phyloP scores from a whole-genome alignment of 768 basidiomycete genomes.

The Leucocoprinus birnbaumii region DNA sequence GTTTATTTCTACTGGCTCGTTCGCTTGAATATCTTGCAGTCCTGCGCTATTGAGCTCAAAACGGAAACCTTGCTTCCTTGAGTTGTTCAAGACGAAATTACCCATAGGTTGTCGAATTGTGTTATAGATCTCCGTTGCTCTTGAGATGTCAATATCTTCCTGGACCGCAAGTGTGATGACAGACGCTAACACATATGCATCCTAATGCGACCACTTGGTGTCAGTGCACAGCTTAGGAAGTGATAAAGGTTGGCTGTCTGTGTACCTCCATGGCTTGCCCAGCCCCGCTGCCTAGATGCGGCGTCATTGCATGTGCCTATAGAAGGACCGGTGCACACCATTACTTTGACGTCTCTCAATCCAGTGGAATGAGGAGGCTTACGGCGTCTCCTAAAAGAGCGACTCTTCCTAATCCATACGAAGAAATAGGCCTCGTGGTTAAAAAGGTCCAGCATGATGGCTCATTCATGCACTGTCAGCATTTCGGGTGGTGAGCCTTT shows the following conservation, averaged over 20 bases:
- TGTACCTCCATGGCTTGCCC: slow-evolving; percentile 44
- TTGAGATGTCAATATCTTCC: slow-evolving; percentile 23
- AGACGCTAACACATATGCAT: slow-evolving; percentile 25
- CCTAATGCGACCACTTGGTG: slow-evolving; percentile 18
- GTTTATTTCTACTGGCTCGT: slow-evolving; percentile 3
- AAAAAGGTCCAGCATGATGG: slow-evolving; percentile 40
- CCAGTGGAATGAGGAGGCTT: slow-evolving; percentile 7
- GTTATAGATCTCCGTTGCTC: slow-evolving; percentile 20
- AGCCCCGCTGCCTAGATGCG: slow-evolving; percentile 48
- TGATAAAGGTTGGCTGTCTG: no score
- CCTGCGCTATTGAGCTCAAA: slow-evolving; percentile 18
- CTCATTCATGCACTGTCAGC: slow-evolving; percentile 24
- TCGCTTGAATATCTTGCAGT: slow-evolving; percentile 15
- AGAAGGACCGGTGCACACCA: background rate
- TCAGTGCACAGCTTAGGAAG: no score
- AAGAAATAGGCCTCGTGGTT: slow-evolving; percentile 30
- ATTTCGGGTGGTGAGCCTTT: no score
- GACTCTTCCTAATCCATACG: slow-evolving; percentile 32
- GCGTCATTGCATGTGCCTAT: slow-evolving; percentile 43
- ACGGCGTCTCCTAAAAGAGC: slow-evolving; percentile 47
- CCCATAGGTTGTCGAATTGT: slow-evolving; percentile 34
- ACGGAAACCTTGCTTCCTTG: slow-evolving; percentile 18
- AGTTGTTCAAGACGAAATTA: slow-evolving; percentile 21
- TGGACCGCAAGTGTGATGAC: slow-evolving; percentile 17
- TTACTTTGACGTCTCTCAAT: background rate